Conservation (phyloP, 768 basidiomycete genomes). For the Termitomyces sp. region DNA sequence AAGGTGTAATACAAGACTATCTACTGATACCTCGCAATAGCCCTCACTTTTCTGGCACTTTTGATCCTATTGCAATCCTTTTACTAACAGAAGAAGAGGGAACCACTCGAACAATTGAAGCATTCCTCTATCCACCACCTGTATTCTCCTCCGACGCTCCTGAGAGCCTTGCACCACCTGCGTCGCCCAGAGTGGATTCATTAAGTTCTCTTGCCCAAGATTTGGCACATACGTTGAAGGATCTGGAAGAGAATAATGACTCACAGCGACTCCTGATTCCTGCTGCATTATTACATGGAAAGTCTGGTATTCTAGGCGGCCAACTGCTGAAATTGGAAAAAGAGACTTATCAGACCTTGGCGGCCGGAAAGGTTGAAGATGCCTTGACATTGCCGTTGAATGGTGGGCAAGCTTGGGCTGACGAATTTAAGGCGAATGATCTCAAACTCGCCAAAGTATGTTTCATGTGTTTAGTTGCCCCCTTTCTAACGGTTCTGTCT, state of each 20-base stretch:
- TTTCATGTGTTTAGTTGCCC: background rate
- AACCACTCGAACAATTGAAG: conserved; percentile 50
- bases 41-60: conserved; percentile 66
- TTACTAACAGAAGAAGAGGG: conserved; percentile 51
- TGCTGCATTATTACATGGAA: conserved; percentile 31
- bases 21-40: conserved; percentile 64
- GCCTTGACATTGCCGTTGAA: conserved; percentile 32
- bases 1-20: conserved; percentile 71
- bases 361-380: conserved; percentile 15
- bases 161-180: background rate
- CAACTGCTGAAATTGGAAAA: conserved; percentile 44
- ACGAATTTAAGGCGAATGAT: conserved; percentile 44
- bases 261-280: conserved; percentile 35
- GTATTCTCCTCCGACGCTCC: conserved; percentile 19
- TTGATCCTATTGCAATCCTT: conserved; percentile 69
- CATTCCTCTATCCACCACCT: conserved; percentile 72
- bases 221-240: conserved; percentile 37
- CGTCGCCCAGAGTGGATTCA: conserved; percentile 6
- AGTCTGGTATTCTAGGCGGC: conserved; percentile 37
- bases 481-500: background rate
- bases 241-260: conserved; percentile 33
- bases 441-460: conserved; percentile 55
- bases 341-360: conserved; percentile 42
- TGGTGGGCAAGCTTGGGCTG: conserved; percentile 59
- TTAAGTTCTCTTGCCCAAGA: conserved; percentile 31